phyloP scores from a whole-genome alignment of 371 early-diverging fungal genomes.

The Gilbertella persicaria region DNA sequence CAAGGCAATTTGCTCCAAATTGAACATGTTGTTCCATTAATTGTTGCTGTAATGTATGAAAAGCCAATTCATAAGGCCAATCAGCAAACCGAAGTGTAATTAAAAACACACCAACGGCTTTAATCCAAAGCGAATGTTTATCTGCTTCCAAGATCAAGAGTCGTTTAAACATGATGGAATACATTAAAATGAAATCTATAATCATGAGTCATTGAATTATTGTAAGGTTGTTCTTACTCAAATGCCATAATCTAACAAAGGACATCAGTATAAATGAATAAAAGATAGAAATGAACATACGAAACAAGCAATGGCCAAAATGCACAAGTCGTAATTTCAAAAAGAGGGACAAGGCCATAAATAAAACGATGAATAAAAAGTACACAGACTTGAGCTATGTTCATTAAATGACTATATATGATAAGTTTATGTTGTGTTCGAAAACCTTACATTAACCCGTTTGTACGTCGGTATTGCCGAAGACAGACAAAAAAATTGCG shows the following conservation, averaged over 20 bases:
- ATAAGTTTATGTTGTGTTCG: neutral
- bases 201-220: neutral
- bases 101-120: conserved; percentile 29
- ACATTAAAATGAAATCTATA: conserved; percentile 35
- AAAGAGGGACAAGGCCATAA: conserved; percentile 46
- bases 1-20: conserved; percentile 36
- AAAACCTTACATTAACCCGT: conserved; percentile 41
- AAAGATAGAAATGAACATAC: conserved; percentile 16
- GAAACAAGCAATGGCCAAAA: conserved; percentile 47
- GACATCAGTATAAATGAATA: neutral
- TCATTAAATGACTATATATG: conserved; percentile 39
- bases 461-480: conserved; percentile 42
- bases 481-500: conserved; percentile 43
- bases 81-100: conserved; percentile 44
- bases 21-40: conserved; percentile 27
- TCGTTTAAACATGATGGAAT: conserved; percentile 45
- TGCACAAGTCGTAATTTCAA: conserved; percentile 43
- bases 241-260: conserved; percentile 30
- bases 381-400: conserved; percentile 41
- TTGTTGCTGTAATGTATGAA: conserved; percentile 25
- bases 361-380: conserved; percentile 43
- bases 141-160: conserved; percentile 39
- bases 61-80: conserved; percentile 50
- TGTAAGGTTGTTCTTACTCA: conserved; percentile 13
- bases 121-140: conserved; percentile 37